These are phyloP conservation scores for Cutaneotrichosporon arboriforme DNA, from an alignment of 1,284 basidiomycete species.

Conservation along the genomic window DNA sequence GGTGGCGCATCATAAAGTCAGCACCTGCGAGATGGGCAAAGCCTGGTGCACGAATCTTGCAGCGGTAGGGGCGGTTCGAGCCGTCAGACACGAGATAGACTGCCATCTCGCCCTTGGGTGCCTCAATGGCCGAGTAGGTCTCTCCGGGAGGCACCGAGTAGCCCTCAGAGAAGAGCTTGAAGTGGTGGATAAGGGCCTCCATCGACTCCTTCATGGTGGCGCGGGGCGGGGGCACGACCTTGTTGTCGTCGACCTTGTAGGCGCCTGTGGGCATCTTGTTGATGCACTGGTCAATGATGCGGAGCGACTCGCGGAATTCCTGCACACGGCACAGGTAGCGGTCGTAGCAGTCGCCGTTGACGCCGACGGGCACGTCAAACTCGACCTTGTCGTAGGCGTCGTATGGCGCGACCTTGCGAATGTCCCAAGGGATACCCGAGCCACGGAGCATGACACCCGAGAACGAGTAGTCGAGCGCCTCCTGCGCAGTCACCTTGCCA, in stretches of 20 bases:
- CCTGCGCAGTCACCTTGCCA: constrained; percentile 82
- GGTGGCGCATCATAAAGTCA: constrained; percentile 82
- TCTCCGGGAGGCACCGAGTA: constrained; percentile 96
- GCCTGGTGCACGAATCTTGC: constrained; percentile 88
- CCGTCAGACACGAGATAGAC: constrained; percentile 94
- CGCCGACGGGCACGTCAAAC: constrained; percentile 92
- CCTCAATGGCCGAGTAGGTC: constrained; percentile 96
- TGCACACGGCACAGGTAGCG: constrained; percentile 92
- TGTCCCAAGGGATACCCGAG: constrained; percentile 90
- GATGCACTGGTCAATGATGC: constrained; percentile 83
- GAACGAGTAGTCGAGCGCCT: constrained; percentile 91
- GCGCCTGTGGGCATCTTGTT: constrained; percentile 96
- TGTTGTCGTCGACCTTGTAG: constrained; percentile 95
- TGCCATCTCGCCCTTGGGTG: constrained; percentile 97
- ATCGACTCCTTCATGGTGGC: constrained; percentile 99
- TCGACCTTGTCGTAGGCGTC: constrained; percentile 98
- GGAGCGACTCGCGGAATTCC: constrained; percentile 91
- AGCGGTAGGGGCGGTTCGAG: constrained; percentile 84
- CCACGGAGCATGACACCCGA: constrained; percentile 96
- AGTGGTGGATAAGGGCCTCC: constrained; percentile 97
- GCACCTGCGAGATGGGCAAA: constrained; percentile 88
- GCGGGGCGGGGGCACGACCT: constrained; percentile 92
- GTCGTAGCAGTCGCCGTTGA: constrained; percentile 87
- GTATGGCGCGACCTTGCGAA: constrained; percentile 87
- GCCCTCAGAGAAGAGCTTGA: constrained; percentile 97